phyloP scores from a whole-genome alignment of 345 rosid species.

The Reutealis trisperma region DNA sequence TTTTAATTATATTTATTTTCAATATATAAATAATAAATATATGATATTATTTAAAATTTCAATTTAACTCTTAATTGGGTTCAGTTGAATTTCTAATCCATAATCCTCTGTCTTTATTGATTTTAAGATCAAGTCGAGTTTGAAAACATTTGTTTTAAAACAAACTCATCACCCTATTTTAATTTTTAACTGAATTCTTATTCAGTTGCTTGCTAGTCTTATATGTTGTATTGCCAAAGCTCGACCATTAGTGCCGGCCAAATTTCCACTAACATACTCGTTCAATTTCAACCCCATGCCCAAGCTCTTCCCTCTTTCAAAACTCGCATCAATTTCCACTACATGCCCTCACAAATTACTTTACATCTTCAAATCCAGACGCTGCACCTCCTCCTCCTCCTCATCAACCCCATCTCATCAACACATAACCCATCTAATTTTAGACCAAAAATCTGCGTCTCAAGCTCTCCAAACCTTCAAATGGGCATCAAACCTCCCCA shows the following conservation, averaged over 20 bases:
- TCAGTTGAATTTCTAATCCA: too few relatives aligned
- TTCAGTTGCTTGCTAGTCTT: too few relatives aligned
- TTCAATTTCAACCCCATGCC: slow-evolving; percentile 14
- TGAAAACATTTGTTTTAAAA: too few relatives aligned
- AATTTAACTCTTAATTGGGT: too few relatives aligned
- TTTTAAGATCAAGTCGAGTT: too few relatives aligned
- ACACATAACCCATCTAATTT: slow-evolving; percentile 60
- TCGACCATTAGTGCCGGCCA: neutral
- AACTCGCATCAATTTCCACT: slow-evolving; percentile 43
- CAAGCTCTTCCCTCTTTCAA: slow-evolving; percentile 32
- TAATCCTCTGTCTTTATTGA: too few relatives aligned
- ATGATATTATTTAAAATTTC: too few relatives aligned
- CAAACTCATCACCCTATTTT: too few relatives aligned
- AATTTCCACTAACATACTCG: neutral
- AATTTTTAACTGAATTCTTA: too few relatives aligned
- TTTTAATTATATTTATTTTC: too few relatives aligned
- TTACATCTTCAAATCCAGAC: slow-evolving; percentile 20
- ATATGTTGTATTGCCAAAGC: too few relatives aligned
- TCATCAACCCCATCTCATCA: slow-evolving; percentile 50
- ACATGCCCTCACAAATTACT: slow-evolving; percentile 24
- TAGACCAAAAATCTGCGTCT: slow-evolving; percentile 68
- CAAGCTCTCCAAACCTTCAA: slow-evolving; percentile 65
- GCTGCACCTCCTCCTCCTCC: slow-evolving; percentile 29
- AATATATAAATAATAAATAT: too few relatives aligned
- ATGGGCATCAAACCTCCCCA: slow-evolving; percentile 70